phyloP scores from a whole-genome alignment of 2,329 filamentous ascomycete genomes.

The Botryotinia convoluta region DNA sequence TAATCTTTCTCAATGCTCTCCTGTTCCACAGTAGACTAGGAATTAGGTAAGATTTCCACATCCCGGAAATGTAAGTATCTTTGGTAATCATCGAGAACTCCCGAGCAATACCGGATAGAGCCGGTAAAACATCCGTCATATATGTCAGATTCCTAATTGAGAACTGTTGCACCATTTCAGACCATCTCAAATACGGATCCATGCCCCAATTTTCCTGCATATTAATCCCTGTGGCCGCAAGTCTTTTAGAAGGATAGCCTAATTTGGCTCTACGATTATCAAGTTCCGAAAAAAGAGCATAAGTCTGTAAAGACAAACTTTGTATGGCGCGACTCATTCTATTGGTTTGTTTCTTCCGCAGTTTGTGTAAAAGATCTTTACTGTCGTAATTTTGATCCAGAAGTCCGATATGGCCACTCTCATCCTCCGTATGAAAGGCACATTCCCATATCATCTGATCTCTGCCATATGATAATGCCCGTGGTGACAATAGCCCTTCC shows the following conservation, averaged over 20 bases:
- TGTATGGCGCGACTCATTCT: constrained; percentile 8
- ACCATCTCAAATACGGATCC: constrained; percentile 22
- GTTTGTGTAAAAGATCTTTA: constrained; percentile 22
- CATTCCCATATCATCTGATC: constrained; percentile 23
- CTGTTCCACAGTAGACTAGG: constrained; percentile 19
- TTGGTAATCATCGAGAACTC: constrained; percentile 21
- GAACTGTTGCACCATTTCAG: constrained; percentile 20
- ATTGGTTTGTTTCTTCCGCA: constrained; percentile 15
- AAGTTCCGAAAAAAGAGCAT: background rate
- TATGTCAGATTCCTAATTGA: constrained; percentile 18
- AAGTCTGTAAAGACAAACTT: background rate
- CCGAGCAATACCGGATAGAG: constrained; percentile 19
- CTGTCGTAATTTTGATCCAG: constrained; percentile 23
- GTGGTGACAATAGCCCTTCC: constrained; percentile 17
- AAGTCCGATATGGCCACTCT: constrained; percentile 19
- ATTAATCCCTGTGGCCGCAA: background rate
- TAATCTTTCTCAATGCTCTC: background rate
- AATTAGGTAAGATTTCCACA: constrained; percentile 21
- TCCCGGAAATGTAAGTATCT: constrained; percentile 22
- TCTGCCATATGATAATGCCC: constrained; percentile 16
- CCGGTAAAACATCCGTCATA: constrained; percentile 20
- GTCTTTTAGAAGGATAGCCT: constrained; percentile 10
- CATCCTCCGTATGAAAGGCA: constrained; percentile 8
- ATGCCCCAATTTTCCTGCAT: constrained; percentile 17
- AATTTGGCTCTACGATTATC: constrained; percentile 5